Evolutionary conservation across 345 rosid species (phyloP), one percentile per base, ranked within the genome.

Genomic region (Populus pruinosa): DNA sequence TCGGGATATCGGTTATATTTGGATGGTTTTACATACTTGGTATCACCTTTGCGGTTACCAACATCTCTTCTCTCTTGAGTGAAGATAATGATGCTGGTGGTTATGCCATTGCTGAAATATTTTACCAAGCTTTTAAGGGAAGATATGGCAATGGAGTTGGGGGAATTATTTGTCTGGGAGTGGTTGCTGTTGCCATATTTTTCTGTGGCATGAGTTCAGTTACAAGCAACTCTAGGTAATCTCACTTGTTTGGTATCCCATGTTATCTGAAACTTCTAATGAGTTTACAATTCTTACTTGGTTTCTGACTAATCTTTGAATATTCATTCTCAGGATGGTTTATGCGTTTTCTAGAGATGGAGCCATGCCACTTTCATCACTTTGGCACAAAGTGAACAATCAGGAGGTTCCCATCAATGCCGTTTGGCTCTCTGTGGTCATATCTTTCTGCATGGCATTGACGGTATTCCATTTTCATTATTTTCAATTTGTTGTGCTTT

Each of bases 341-440:
- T 95, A 95, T 76, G 99, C 99, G 36, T 95, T 95, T 79, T 93
- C 98, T 6, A 93, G 97, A 90, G 99, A 95, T 76, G 96, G 99
- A 77, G 99, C 97, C 12, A 91, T 95, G 98, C 98, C 98, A 59
- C 64, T 86, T 53, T 93, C 98, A 8, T 84, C 89, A 1, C 71
- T 91, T 49, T 95, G 98, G 99, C 98, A 95, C 85, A 87, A 87
- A 89, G 98, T 91, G 65, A 95, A 95, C 89, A 82, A 83, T 77
- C 96, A 86, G 49, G 99, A 95, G 39, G 91, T 95, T 72, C 98
- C 98, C 8, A 75, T 93, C 31, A 87, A 95, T 61, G 96, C 99
- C 8, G 97, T 95, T 65, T 93, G 99, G 99, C 88, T 90, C 36
- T 93, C 97, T 70, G 90, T 80, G 33, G 67, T 81, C 17, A 83